phyloP scores from a whole-genome alignment of 225 moss, liverwort and hornwort species.

The Takakia lepidozioides region DNA sequence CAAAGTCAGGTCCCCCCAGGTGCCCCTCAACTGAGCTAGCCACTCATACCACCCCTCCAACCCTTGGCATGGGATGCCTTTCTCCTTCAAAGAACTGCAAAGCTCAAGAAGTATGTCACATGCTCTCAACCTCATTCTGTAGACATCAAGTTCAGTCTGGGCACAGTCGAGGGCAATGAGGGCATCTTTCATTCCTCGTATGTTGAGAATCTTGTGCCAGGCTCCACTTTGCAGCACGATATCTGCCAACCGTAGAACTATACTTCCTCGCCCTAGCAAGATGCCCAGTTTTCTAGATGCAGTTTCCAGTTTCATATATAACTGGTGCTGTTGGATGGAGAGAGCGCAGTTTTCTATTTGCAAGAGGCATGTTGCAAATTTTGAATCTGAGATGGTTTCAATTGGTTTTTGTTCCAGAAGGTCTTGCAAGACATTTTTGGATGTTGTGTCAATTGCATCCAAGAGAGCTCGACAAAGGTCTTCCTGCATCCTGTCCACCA shows the following conservation, averaged over 20 bases:
- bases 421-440: slow-evolving; percentile 13
- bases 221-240: slow-evolving; percentile 15
- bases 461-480: slow-evolving; percentile 41
- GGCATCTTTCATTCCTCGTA: slow-evolving; percentile 17
- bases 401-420: slow-evolving; percentile 24
- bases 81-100: slow-evolving; percentile 19
- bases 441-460: slow-evolving; percentile 19
- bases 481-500: slow-evolving; percentile 38
- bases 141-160: slow-evolving; percentile 21
- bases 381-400: slow-evolving; percentile 36
- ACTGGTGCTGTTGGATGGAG: slow-evolving; percentile 27
- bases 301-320: slow-evolving; percentile 21
- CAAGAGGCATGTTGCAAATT: slow-evolving; percentile 34
- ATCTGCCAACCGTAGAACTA: too few relatives aligned
- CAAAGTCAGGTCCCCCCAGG: slow-evolving; percentile 21
- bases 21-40: slow-evolving; percentile 23
- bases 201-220: slow-evolving; percentile 36
- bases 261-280: too few relatives aligned
- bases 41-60: slow-evolving; percentile 16
- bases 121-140: slow-evolving; percentile 35
- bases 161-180: slow-evolving; percentile 26
- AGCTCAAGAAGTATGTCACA: slow-evolving; percentile 24
- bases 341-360: slow-evolving; percentile 8
- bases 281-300: slow-evolving; percentile 27
- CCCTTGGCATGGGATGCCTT: slow-evolving; percentile 28